Evolutionary conservation across 345 rosid species (phyloP).

Genomic region (Pugionium cornutum): DNA sequence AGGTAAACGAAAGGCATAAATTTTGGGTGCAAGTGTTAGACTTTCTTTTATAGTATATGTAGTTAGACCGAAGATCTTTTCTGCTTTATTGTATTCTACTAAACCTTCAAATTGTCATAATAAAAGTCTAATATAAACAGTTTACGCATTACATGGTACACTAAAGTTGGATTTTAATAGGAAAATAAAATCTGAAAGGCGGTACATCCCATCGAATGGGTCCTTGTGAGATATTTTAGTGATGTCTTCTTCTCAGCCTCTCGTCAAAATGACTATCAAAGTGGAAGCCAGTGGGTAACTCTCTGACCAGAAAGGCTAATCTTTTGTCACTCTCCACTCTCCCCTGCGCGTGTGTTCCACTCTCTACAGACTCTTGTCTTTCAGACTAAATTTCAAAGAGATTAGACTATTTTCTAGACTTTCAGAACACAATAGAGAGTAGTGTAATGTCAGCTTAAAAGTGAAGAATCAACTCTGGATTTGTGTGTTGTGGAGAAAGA

Average conservation of each 20-base stretch:
- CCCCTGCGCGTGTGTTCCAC: conserved; percentile 22
- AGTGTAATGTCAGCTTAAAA: conserved; percentile 22
- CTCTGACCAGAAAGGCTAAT: conserved; percentile 27
- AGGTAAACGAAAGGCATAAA: neutral
- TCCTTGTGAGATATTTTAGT: conserved; percentile 32
- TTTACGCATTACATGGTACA: conserved; percentile 33
- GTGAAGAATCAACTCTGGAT: conserved; percentile 7
- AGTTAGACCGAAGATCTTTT: conserved; percentile 7
- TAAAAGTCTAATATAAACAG: conserved; percentile 27
- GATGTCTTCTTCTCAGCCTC: conserved; percentile 35
- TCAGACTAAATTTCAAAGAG: neutral
- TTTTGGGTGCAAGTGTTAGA: neutral
- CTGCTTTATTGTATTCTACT: conserved; percentile 23
- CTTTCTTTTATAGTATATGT: neutral
- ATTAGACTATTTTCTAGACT: conserved; percentile 16
- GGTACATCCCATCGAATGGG: conserved; percentile 30
- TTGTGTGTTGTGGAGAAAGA: neutral
- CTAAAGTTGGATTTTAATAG: conserved; percentile 21
- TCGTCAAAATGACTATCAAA: conserved; percentile 30
- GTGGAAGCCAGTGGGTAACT: conserved; percentile 36
- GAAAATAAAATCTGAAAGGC: conserved; percentile 3
- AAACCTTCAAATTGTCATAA: neutral
- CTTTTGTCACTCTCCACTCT: conserved; percentile 23
- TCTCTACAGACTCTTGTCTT: conserved; percentile 4
- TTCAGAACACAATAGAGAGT: neutral